Conservation (phyloP, 345 rosid species). For the Physaria fendleri region DNA sequence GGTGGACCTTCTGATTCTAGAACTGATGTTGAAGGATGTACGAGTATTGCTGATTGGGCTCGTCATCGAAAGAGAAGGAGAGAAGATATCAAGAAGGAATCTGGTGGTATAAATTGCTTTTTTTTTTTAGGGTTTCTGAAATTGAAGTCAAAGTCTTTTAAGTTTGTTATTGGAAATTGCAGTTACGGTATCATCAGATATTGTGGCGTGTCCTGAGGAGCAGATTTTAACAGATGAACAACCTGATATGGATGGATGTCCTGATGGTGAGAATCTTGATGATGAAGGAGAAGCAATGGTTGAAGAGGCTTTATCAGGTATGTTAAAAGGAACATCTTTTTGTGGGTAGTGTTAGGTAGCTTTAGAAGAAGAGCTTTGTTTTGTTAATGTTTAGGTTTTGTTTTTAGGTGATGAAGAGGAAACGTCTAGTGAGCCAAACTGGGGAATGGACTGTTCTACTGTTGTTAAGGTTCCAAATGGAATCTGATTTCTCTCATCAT, state of each 20-base stretch:
- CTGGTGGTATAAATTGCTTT: constrained; percentile 27
- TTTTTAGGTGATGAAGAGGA: constrained; percentile 62
- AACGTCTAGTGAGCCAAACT: constrained; percentile 48
- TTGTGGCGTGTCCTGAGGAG: constrained; percentile 51
- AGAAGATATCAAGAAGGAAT: constrained; percentile 72
- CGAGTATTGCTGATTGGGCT: constrained; percentile 87
- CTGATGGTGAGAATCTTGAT: constrained; percentile 62
- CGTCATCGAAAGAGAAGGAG: constrained; percentile 80
- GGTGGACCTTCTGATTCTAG: constrained; percentile 44
- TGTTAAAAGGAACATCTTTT: background rate
- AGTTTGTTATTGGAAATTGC: constrained; percentile 12
- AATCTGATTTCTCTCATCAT: constrained; percentile 42
- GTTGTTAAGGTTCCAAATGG: constrained; percentile 77
- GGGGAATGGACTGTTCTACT: constrained; percentile 78
- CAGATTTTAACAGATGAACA: constrained; percentile 40
- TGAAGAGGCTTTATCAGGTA: constrained; percentile 51
- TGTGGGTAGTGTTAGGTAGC: background rate
- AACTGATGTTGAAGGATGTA: constrained; percentile 57
- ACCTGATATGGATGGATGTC: constrained; percentile 71
- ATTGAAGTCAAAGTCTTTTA: background rate
- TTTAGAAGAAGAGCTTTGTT: background rate
- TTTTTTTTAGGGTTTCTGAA: background rate
- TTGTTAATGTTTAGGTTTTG: background rate
- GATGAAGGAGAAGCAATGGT: constrained; percentile 46
- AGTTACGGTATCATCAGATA: constrained; percentile 50